Percentiles rank a stretch among this genome's conserved stretches.
Evolutionary conservation across 139 green algal genomes (phyloP).

Genomic region (Yamagishiella unicocca): DNA sequence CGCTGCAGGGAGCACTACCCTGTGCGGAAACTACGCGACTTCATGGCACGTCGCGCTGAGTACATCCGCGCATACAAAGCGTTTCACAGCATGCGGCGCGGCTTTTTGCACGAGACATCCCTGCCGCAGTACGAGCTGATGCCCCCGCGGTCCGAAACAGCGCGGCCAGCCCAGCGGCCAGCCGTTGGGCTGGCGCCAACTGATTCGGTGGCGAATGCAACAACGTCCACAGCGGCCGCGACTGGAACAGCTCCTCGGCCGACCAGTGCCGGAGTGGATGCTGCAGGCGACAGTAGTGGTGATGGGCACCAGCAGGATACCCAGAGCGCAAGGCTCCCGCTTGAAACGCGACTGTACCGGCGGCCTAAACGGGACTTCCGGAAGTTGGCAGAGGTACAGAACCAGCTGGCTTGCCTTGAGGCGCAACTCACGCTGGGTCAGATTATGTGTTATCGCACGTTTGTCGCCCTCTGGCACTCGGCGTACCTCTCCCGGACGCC

Average conservation of each 20-base stretch:
- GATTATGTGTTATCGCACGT: slow-evolving; percentile 54
- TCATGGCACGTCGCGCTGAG: slow-evolving; percentile 36
- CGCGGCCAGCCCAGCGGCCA: too few species aligned
- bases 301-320: too few species aligned
- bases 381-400: background rate
- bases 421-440: slow-evolving; percentile 54
- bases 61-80: slow-evolving; percentile 51
- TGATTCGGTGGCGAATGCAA: too few species aligned
- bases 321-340: too few species aligned
- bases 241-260: too few species aligned
- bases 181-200: too few species aligned
- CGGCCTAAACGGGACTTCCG: background rate
- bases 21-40: slow-evolving; percentile 40
- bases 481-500: background rate
- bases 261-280: too few species aligned
- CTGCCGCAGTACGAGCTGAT: slow-evolving; percentile 26
- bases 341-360: too few species aligned
- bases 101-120: background rate
- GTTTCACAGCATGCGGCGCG: slow-evolving; percentile 36
- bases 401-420: slow-evolving; percentile 43
- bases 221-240: too few species aligned
- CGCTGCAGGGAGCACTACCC: slow-evolving; percentile 55
- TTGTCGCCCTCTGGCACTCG: slow-evolving; percentile 60
- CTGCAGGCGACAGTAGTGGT: too few species aligned
- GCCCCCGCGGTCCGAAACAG: background rate